Conservation (phyloP, 2,329 filamentous ascomycete species). For the Purpureocillium takamizusanense region DNA sequence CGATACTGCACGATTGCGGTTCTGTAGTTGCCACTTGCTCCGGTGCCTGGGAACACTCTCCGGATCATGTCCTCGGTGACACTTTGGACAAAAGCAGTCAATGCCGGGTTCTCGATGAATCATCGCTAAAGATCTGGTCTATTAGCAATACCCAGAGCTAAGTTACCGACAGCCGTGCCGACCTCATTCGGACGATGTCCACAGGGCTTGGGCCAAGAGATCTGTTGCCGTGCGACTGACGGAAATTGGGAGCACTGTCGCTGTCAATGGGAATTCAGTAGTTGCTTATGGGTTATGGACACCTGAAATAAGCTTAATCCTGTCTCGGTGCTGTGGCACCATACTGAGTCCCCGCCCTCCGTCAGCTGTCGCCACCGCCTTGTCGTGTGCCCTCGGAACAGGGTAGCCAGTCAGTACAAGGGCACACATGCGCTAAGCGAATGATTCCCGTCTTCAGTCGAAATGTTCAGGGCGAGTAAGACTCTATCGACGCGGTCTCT, state of each 20-base stretch:
- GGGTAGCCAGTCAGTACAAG: no score
- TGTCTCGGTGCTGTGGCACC: not conserved
- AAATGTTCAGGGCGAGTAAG: no score
- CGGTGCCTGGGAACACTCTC: slow-evolving; percentile 37
- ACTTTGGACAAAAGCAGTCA: not conserved
- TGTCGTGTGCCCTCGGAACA: no score
- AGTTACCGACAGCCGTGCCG: no score
- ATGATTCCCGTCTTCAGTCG: no score
- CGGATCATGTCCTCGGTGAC: not conserved
- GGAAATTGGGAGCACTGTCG: no score
- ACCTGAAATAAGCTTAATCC: not conserved
- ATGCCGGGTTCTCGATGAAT: slow-evolving; percentile 9
- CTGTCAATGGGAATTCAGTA: no score
- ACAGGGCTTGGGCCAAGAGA: no score
- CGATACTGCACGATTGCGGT: slow-evolving; percentile 42
- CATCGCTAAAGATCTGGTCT: slow-evolving; percentile 13
- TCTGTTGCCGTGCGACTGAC: no score
- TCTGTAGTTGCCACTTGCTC: slow-evolving; percentile 49
- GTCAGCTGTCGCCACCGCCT: not conserved
- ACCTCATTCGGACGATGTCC: no score
- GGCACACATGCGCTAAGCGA: no score
- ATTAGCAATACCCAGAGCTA: slow-evolving; percentile 2
- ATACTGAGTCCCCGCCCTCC: not conserved
- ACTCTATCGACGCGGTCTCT: no score
- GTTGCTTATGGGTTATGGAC: not conserved